Conservation (phyloP, 1,139 yeast species). For the Pichia sp. region DNA sequence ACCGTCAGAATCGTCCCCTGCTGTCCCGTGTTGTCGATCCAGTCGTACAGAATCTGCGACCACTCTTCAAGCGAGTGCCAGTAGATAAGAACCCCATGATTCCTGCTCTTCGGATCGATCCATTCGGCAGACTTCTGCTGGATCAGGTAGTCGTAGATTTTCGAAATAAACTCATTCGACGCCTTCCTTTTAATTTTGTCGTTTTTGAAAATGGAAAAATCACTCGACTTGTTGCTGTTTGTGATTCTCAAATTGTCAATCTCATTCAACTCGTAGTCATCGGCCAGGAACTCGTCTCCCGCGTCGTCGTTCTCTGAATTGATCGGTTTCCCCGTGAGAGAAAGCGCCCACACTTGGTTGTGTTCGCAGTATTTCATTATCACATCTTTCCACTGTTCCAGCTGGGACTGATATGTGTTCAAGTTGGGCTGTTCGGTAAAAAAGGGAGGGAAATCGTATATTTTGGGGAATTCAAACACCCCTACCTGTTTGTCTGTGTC, state of each 20-base stretch:
- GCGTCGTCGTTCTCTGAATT: neutral
- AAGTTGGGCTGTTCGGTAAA: constrained; percentile 86
- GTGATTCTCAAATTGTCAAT: constrained; percentile 18
- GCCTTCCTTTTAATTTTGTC: constrained; percentile 4
- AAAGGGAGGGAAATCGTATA: constrained; percentile 86
- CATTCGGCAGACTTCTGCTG: constrained; percentile 51
- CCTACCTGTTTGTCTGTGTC: neutral
- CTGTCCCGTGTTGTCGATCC: constrained; percentile 76
- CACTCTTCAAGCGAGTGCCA: constrained; percentile 77
- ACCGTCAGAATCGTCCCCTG: constrained; percentile 72
- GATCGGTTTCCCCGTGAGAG: neutral
- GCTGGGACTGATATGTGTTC: constrained; percentile 70
- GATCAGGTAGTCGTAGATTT: constrained; percentile 57
- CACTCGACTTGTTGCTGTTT: constrained; percentile 41
- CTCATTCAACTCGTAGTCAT: constrained; percentile 25
- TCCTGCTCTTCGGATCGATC: constrained; percentile 40
- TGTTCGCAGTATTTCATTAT: constrained; percentile 56
- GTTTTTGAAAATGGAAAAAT: constrained; percentile 32
- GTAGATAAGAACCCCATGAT: constrained; percentile 49
- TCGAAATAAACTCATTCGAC: constrained; percentile 39
- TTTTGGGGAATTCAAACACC: constrained; percentile 54
- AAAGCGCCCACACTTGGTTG: constrained; percentile 36
- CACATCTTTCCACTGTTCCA: constrained; percentile 53
- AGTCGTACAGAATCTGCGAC: constrained; percentile 57
- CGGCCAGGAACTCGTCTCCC: neutral